These are phyloP conservation scores for Ascosphaera pollenicola DNA, from an alignment of 2,329 filamentous ascomycete species.

Conservation along the genomic window DNA sequence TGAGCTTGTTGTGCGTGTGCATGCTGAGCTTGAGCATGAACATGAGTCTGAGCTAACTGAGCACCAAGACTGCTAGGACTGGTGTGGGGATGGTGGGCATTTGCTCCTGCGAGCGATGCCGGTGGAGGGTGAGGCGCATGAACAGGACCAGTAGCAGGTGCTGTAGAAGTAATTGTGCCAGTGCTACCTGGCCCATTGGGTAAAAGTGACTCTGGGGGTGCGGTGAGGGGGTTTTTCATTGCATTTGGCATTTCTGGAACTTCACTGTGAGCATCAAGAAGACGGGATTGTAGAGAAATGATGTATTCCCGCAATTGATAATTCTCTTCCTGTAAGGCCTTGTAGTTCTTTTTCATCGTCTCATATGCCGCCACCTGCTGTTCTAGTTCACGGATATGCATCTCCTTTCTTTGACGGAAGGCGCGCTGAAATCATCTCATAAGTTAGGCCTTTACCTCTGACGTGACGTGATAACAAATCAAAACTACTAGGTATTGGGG, in stretches of 20 bases:
- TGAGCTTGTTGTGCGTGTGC: conserved; percentile 4
- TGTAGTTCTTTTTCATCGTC: conserved; percentile 54
- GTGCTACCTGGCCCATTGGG: not conserved
- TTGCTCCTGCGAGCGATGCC: conserved; percentile 22
- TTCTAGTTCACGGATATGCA: conserved; percentile 94
- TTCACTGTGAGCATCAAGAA: conserved; percentile 66
- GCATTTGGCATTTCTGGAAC: conserved; percentile 50
- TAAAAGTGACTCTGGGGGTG: not conserved
- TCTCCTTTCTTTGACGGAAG: conserved; percentile 92
- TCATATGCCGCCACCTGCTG: conserved; percentile 70
- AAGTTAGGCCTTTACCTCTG: not conserved
- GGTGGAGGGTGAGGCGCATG: no score
- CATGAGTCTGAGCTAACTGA: not conserved
- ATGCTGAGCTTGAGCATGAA: not conserved
- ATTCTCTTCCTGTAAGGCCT: conserved; percentile 70
- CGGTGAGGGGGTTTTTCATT: not conserved
- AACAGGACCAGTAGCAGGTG: no score
- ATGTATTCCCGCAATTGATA: conserved; percentile 83
- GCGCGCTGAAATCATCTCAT: conserved; percentile 41
- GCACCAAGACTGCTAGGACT: conserved; percentile 4
- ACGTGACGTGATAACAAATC: not conserved
- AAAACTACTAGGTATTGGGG: not conserved
- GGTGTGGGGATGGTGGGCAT: conserved; percentile 9
- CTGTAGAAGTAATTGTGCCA: not conserved
- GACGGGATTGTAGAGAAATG: conserved; percentile 64